A percentile compares a stretch with the other conserved stretches of the same genome.
Evolutionary conservation across 257 asterid genomes (phyloP).

Genomic region (Solanum piurae): DNA sequence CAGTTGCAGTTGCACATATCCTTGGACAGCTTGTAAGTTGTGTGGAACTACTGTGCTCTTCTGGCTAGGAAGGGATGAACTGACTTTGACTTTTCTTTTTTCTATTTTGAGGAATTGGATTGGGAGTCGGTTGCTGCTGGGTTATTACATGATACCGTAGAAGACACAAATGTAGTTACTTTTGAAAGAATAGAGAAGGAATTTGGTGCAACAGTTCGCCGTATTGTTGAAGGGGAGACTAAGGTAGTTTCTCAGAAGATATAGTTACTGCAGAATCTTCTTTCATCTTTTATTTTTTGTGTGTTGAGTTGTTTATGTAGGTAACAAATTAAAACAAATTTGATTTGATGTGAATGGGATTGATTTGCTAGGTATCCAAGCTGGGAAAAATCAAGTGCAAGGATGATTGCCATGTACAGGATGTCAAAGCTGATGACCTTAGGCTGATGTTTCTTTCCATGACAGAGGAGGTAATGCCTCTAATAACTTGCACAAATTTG

Average conservation of each 20-base stretch:
- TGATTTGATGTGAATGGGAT: neutral
- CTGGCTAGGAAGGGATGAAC: neutral
- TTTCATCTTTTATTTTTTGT: neutral
- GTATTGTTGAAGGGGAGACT: slow-evolving; percentile 93
- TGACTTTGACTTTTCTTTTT: neutral
- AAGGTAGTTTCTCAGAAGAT: slow-evolving; percentile 32
- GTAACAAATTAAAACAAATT: neutral
- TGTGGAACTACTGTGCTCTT: neutral
- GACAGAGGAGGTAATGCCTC: slow-evolving; percentile 73
- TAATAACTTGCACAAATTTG: neutral
- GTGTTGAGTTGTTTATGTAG: neutral
- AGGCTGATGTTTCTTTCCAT: slow-evolving; percentile 93
- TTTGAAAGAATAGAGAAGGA: slow-evolving; percentile 75
- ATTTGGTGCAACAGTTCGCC: slow-evolving; percentile 74
- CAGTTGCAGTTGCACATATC: slow-evolving; percentile 94
- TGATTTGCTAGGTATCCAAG: slow-evolving; percentile 64
- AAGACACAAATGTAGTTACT: slow-evolving; percentile 73
- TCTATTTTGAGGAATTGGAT: slow-evolving; percentile 58
- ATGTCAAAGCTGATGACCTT: slow-evolving; percentile 95
- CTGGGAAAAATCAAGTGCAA: slow-evolving; percentile 87
- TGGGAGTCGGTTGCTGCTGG: slow-evolving; percentile 98
- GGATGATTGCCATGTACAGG: slow-evolving; percentile 69
- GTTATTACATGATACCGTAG: slow-evolving; percentile 89
- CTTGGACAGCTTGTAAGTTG: slow-evolving; percentile 82
- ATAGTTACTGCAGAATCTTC: neutral